Evolutionary conservation across 441 rosid genomes (phyloP), one percentile per base, ranked within the genome.

Genomic region (Melastoma candidum): DNA sequence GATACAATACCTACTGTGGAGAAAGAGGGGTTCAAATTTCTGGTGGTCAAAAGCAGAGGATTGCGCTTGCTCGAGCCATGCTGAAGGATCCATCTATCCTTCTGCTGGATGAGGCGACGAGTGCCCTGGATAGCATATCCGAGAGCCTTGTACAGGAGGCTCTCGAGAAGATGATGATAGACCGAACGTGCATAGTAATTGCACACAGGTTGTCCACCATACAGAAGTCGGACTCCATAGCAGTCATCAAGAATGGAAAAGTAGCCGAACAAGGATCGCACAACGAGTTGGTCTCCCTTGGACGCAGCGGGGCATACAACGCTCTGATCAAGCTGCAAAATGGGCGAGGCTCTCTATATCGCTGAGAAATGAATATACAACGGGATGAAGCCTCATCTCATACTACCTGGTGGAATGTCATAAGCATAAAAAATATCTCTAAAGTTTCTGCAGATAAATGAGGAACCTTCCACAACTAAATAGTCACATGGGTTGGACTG

Each of bases 21-120:
- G 87, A 78, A 73, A 68, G 84, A 63, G 87, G 85, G 49, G 74
- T 72, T 53, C 89, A 79, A 63, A 74, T 82, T 14, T 82, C 85
- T 2, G 89, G 85, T 50, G 89, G 89, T 22, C 85, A 82, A 57
- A 79, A 79, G 56, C 89, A 82, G 57, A 69, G 83, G 74, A 69
- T 79, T 12, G 85, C 89, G 9, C 67, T 79, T 0, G 83, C 89
- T 12, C 74, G 85, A 0, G 89, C 89, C 12, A 74, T 82, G 6
- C 44, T 76, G 44, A 79, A 80, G 65, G 58, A 75, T 46, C 85
- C 84, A 9, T 57, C 78, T 26, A 74, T 82, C 68, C 74, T 82
- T 27, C 72, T 82, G 12, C 57, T 79, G 46, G 85, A 82, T 55
- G 85, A 82, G 61, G 85, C 89, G 2, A 79, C 85, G 1, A 82